Base-by-base conservation (phyloP, 306 rosid genomes). In the Vigna radiata region DNA sequence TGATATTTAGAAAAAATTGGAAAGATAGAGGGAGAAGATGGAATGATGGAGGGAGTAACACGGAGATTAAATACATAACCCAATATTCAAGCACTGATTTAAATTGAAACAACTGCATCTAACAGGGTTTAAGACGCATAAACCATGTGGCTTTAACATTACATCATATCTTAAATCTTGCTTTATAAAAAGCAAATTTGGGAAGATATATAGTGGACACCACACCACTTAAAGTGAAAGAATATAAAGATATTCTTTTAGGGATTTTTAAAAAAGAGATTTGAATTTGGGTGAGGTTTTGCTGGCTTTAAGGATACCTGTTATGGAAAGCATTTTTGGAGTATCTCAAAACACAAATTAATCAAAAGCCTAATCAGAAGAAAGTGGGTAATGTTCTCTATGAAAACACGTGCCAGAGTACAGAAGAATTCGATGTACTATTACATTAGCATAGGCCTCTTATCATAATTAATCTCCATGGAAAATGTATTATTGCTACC, bases 231-330 rank as follows among this genome's bases (percentile, higher is more conserved):
- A 43, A 65, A 47, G 48, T 2, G 7, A 80, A 48, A 64, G 72
- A 80, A 58, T 70, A 49, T 46, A 50, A 11, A 27, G 13, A 59
- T 19, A 1, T 25, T 59, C 50, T 53, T 39, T 69, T 52, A 41
- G 47, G 61, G 77, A 80, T 53, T 75, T 75, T 72, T 2, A 29
- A 27, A 27, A 27, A 27, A n/a, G 2, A 66, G 19, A 25, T 41
- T 66, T 17, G 62, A 77, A 77, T 77, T 37, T 39, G 72, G 63
- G 86, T 76, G 79, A 82, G 86, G 82, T 74, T 33, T 72, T 88
- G 92, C 68, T 79, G 82, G 88, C 85, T 66, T 85, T 88, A 90
- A 81, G 95, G 95, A 85, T 88, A 82, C 90, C 83, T 77, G 89
- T 67, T 64, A 61, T 56, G 60, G 75, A 54, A 18, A 77, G 58